Conservation (phyloP, 1,284 basidiomycete species). For the Ustilago crameri region DNA sequence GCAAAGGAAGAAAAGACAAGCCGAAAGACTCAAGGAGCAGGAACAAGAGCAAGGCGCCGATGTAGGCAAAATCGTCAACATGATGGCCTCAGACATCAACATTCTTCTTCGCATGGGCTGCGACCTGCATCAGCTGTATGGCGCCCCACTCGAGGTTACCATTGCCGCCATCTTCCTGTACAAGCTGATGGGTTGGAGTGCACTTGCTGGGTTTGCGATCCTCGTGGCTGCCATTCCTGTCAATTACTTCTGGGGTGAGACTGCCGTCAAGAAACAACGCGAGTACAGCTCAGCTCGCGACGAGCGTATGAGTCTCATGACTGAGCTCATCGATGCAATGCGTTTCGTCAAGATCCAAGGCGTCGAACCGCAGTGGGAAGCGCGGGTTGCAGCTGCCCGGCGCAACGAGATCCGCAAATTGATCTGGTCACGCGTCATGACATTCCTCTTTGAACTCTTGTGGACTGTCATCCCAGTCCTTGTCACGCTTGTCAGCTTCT, state of each 20-base stretch:
- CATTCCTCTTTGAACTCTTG: constrained; percentile 69
- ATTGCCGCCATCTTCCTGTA: constrained; percentile 72
- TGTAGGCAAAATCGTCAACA: constrained; percentile 71
- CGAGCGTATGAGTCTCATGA: constrained; percentile 84
- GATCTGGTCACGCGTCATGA: constrained; percentile 45
- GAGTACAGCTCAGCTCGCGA: constrained; percentile 79
- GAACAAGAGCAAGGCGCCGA: constrained; percentile 66
- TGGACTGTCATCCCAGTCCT: constrained; percentile 57
- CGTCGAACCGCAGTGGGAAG: constrained; percentile 50
- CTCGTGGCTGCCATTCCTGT: constrained; percentile 79
- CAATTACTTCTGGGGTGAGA: constrained; percentile 75
- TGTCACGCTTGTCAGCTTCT: constrained; percentile 59
- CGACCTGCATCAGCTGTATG: constrained; percentile 73
- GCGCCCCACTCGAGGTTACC: constrained; percentile 81
- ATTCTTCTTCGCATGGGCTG: constrained; percentile 67
- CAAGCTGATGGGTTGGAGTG: constrained; percentile 82
- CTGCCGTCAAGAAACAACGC: constrained; percentile 79
- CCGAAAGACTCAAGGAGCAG: constrained; percentile 18
- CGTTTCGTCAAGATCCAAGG: constrained; percentile 78
- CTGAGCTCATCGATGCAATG: constrained; percentile 77
- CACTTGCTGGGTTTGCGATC: constrained; percentile 85
- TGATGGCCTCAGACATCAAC: constrained; percentile 70
- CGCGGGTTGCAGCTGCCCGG: constrained; percentile 52
- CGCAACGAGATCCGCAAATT: constrained; percentile 62
- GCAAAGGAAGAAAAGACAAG: constrained; percentile 4